A percentile compares a stretch with the other conserved stretches of the same genome.
phyloP scores from a whole-genome alignment of 2,329 filamentous ascomycete species.

The Pestalotiopsis sp. region DNA sequence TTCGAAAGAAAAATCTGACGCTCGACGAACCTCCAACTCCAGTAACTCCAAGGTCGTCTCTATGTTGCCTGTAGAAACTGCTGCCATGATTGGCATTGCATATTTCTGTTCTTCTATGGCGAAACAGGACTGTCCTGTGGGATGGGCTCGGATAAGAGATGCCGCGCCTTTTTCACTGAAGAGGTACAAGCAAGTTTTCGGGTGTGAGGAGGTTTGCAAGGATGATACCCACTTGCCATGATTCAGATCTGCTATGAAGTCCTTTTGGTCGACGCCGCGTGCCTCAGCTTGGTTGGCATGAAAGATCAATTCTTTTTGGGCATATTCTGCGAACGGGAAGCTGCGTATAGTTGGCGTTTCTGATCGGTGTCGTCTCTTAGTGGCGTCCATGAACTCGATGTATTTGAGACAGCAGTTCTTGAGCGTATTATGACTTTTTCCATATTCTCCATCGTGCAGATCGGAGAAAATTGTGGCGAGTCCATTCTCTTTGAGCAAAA shows the following conservation, averaged over 20 bases:
- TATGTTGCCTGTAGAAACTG: not conserved
- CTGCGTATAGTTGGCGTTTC: not conserved
- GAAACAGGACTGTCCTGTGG: not conserved
- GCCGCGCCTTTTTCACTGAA: constrained; percentile 12
- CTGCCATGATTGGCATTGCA: not conserved
- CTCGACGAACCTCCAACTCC: not conserved
- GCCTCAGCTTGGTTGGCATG: constrained; percentile 19
- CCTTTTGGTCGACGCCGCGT: constrained; percentile 9
- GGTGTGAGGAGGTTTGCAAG: constrained; percentile 13
- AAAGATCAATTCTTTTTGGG: constrained; percentile 7
- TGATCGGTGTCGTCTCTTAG: not conserved
- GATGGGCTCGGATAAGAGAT: not conserved
- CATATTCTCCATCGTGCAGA: constrained; percentile 30
- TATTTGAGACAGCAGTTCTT: constrained; percentile 35
- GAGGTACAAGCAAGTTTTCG: constrained; percentile 16
- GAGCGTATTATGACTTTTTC: constrained; percentile 43
- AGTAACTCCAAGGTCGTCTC: not conserved
- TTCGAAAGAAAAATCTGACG: not conserved
- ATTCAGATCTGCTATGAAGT: constrained; percentile 14
- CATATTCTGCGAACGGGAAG: constrained; percentile 20
- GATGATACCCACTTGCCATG: constrained; percentile 12
- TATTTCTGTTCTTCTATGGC: not conserved
- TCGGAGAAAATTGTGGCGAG: constrained; percentile 33
- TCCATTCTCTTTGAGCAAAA: constrained; percentile 41
- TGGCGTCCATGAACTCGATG: not conserved